Evolutionary conservation across 1,284 basidiomycete species (phyloP).

Genomic region (Irpex sp.): DNA sequence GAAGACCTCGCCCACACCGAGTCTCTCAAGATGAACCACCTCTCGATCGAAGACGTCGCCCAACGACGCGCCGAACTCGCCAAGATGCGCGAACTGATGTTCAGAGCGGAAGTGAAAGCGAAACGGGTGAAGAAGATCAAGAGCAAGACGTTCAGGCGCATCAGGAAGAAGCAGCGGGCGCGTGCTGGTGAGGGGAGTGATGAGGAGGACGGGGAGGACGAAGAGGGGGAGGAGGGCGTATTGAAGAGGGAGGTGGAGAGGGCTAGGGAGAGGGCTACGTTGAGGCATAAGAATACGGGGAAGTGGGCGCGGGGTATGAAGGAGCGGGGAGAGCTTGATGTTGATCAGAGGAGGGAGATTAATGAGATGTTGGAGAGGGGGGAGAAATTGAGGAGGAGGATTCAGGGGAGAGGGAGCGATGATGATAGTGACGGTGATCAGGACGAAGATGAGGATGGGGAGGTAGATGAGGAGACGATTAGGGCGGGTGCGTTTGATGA

Average conservation of each 20-base stretch:
- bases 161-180: conserved; percentile 47
- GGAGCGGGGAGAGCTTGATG: conserved; percentile 58
- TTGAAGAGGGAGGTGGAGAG: conserved; percentile 76
- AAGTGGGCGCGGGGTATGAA: conserved; percentile 79
- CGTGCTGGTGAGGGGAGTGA: conserved; percentile 16
- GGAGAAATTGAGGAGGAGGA: conserved; percentile 62
- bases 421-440: conserved; percentile 44
- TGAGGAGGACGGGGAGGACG: conserved; percentile 35
- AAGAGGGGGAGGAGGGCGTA: conserved; percentile 54
- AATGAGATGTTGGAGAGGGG: conserved; percentile 77
- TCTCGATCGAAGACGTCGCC: conserved; percentile 82
- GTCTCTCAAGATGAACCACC: conserved; percentile 77
- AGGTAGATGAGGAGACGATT: conserved; percentile 39
- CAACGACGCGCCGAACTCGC: conserved; percentile 80
- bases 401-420: conserved; percentile 61
- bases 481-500: conserved; percentile 74
- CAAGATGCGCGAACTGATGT: conserved; percentile 90
- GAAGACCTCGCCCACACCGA: conserved; percentile 76
- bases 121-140: conserved; percentile 37
- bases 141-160: no score
- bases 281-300: conserved; percentile 80
- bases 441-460: conserved; percentile 45
- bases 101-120: conserved; percentile 90
- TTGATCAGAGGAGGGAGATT: conserved; percentile 68
- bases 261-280: conserved; percentile 82